phyloP scores from a whole-genome alignment of 108 stramenopile genomes.

The Mayamaea pseudoterrestris region DNA sequence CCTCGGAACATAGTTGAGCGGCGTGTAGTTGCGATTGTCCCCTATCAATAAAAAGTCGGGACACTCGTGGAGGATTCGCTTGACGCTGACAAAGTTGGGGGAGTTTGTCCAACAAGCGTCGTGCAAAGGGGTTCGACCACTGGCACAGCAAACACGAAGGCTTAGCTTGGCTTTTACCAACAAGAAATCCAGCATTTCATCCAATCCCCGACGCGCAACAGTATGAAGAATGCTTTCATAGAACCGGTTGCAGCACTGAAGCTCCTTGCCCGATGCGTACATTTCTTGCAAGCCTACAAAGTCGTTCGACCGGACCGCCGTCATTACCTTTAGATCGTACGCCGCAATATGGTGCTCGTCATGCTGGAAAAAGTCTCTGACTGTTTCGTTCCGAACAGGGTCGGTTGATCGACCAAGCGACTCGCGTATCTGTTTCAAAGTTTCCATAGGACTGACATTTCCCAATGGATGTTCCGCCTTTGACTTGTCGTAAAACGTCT shows the following conservation, averaged over 20 bases:
- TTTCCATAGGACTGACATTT: too few species aligned
- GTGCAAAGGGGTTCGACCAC: conserved; percentile 66
- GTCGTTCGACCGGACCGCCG: conserved; percentile 44
- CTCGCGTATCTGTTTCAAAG: too few species aligned
- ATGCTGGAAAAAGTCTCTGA: too few species aligned
- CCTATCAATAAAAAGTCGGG: conserved; percentile 14
- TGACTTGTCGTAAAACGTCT: too few species aligned
- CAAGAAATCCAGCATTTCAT: conserved; percentile 34
- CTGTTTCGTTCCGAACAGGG: too few species aligned
- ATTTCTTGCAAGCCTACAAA: conserved; percentile 31
- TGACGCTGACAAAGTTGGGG: conserved; percentile 28
- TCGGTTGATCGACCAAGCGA: too few species aligned
- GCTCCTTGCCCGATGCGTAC: conserved; percentile 11
- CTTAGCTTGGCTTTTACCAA: conserved; percentile 36
- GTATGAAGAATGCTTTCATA: conserved; percentile 74
- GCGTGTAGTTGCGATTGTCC: conserved; percentile 43
- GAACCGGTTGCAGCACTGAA: conserved; percentile 57
- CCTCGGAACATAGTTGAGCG: conserved; percentile 48
- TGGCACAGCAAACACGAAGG: conserved; percentile 43
- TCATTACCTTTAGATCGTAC: conserved; percentile 34
- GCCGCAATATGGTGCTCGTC: too few species aligned
- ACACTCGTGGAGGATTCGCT: conserved; percentile 12
- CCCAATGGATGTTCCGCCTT: too few species aligned
- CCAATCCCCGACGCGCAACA: conserved; percentile 45
- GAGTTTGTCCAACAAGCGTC: conserved; percentile 63